These are phyloP conservation scores for Cyberlindnera xylosilytica DNA, from an alignment of 805 yeast species.

Conservation along the genomic window DNA sequence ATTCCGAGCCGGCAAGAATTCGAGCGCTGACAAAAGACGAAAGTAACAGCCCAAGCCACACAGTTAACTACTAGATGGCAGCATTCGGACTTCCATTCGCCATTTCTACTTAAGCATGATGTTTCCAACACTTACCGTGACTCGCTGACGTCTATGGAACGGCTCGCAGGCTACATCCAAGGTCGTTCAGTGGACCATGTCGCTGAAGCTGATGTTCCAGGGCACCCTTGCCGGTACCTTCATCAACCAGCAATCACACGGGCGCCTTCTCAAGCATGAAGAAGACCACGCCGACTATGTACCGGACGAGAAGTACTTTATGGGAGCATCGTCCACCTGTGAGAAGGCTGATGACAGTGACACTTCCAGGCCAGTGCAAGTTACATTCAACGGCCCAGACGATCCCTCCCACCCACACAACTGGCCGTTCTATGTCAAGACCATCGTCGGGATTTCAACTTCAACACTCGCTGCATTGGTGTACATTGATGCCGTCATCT, in stretches of 20 bases:
- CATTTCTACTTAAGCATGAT: too few relatives aligned
- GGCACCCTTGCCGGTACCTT: neutral
- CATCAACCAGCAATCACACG: neutral
- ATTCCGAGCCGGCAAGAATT: too few relatives aligned
- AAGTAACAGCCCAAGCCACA: too few relatives aligned
- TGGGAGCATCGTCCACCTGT: constrained; percentile 1
- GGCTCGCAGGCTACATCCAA: too few relatives aligned
- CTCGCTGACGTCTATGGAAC: too few relatives aligned
- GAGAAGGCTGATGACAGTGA: neutral
- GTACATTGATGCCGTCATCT: constrained; percentile 55
- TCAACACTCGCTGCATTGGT: constrained; percentile 48
- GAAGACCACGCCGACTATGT: constrained; percentile 31
- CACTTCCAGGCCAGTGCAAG: neutral
- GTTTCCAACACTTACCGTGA: too few relatives aligned
- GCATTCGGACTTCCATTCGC: too few relatives aligned
- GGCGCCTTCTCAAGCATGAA: constrained; percentile 2
- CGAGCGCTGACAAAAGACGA: too few relatives aligned
- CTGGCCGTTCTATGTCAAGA: constrained; percentile 46
- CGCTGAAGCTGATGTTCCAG: neutral
- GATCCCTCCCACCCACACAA: constrained; percentile 57
- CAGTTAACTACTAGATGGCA: too few relatives aligned
- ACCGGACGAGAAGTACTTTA: constrained; percentile 33
- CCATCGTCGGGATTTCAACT: constrained; percentile 36
- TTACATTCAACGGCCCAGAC: constrained; percentile 28
- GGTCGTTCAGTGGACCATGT: too few relatives aligned